These are phyloP conservation scores for Exophiala dermatitidis DNA, from an alignment of 2,329 filamentous ascomycete species.

Conservation along the genomic window DNA sequence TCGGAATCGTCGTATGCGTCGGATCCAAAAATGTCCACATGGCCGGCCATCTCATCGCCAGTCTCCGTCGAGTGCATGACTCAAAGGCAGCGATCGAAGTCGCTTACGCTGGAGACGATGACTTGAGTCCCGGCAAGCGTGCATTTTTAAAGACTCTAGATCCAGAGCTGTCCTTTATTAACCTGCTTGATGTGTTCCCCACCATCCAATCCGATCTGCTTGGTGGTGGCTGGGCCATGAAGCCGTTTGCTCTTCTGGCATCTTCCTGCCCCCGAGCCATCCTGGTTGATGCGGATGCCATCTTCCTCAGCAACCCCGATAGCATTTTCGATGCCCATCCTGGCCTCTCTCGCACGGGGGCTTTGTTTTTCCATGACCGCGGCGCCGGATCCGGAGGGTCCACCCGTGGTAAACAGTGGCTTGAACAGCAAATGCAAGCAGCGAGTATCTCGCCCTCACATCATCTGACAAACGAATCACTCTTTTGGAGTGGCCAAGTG, in stretches of 20 bases:
- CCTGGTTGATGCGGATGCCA: constrained; percentile 19
- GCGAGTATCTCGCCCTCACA: constrained; percentile 30
- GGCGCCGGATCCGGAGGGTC: constrained; percentile 1
- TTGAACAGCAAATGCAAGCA: constrained; percentile 27
- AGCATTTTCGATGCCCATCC: constrained; percentile 11
- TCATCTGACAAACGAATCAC: constrained; percentile 31
- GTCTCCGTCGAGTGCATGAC: not conserved
- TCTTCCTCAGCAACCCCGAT: constrained; percentile 20
- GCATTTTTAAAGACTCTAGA: not conserved
- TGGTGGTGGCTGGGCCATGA: constrained; percentile 18
- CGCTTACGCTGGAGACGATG: not conserved
- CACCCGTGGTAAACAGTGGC: constrained; percentile 14
- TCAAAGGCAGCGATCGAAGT: not conserved
- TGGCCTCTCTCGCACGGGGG: constrained; percentile 14
- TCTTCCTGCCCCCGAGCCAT: constrained; percentile 18
- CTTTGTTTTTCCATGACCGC: constrained; percentile 24
- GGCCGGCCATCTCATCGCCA: not conserved
- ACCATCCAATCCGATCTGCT: constrained; percentile 9
- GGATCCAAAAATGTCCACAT: constrained; percentile 1
- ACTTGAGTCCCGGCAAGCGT: not conserved
- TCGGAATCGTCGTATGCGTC: not conserved
- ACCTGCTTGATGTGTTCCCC: constrained; percentile 19
- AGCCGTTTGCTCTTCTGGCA: constrained; percentile 23
- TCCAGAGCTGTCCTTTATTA: constrained; percentile 2
- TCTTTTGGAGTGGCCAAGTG: constrained; percentile 37